phyloP scores from a whole-genome alignment of 75 land plant genomes.

The Isoetes taiwanensis region DNA sequence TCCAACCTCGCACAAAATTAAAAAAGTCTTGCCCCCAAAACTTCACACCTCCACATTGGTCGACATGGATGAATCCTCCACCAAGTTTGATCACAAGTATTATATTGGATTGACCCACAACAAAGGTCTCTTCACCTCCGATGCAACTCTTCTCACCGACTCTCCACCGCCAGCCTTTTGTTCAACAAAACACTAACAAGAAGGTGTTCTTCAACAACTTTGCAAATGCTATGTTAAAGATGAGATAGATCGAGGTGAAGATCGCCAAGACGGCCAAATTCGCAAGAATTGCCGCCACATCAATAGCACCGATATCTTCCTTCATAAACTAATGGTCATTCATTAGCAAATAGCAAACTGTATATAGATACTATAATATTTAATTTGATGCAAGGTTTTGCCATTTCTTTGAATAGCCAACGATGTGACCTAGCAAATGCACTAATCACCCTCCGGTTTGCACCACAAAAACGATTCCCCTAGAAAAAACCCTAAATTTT shows the following conservation, averaged over 20 bases:
- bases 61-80: conserved; percentile 39
- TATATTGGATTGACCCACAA: conserved; percentile 39
- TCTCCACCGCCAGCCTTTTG: conserved; percentile 24
- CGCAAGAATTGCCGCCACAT: too few relatives aligned
- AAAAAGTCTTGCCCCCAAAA: conserved; percentile 41
- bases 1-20: conserved; percentile 15
- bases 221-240: conserved; percentile 59
- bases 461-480: too few relatives aligned
- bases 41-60: conserved; percentile 25
- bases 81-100: conserved; percentile 67
- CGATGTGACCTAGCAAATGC: too few relatives aligned
- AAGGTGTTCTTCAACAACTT: conserved; percentile 43
- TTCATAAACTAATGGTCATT: too few relatives aligned
- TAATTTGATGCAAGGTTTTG: too few relatives aligned
- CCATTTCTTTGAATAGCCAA: too few relatives aligned
- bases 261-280: too few relatives aligned
- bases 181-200: conserved; percentile 23
- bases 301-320: too few relatives aligned
- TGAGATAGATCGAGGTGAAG: conserved; percentile 68
- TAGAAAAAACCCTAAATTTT: too few relatives aligned
- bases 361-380: too few relatives aligned
- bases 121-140: conserved; percentile 63
- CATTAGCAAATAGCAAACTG: too few relatives aligned
- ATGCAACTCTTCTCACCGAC: conserved; percentile 37
- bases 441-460: too few relatives aligned